Evolutionary conservation across 805 yeast species (phyloP), one percentile per base, ranked within the genome.

Genomic region (Cyberlindnera mycetangii): DNA sequence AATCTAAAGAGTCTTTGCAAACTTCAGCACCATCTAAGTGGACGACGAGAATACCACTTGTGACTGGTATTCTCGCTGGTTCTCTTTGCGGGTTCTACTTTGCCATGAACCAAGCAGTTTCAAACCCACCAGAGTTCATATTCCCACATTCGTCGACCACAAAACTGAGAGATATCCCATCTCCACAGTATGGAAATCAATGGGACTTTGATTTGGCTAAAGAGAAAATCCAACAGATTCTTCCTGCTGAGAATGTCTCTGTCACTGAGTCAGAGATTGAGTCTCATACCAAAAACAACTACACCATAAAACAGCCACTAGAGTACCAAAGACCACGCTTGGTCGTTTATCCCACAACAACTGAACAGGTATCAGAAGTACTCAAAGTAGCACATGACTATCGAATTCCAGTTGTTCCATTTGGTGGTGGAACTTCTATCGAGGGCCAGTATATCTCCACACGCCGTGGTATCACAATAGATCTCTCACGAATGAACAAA

Each of bases 391-490:
- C 82, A 39, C 76, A 80, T 55, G 66, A 72, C 49, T 70, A 71
- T 54, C 60, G 61, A 21, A 70, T 82, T 9, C 87, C 88, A 2
- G 76, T 82, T 45, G 76, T 82, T 17, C 85, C 86, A 1, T 79
- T 63, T 31, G 72, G 81, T 2, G 88, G 86, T 4, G 83, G 83
- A 18, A 75, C 87, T 0, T 78, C 85, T 1, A 68, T 82, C 31
- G 88, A 82, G 58, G 88, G 87, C 3, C 85, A 82, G 56, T 78
- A 75, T 54, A 72, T 78, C 40, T 79, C 83, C 15, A 78, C 85
- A 0, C 68, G 85, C 51, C 39, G 51, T n/a, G 85, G 84, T 7
- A 72, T 84, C 4, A 71, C 85, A 42, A 17, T 56, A 7, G 90
- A 85, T 54, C 62, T 84, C 22, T 66, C 80, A 6, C 65, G 70